phyloP scores from a whole-genome alignment of 139 green algal genomes.

The Penium margaritaceum region DNA sequence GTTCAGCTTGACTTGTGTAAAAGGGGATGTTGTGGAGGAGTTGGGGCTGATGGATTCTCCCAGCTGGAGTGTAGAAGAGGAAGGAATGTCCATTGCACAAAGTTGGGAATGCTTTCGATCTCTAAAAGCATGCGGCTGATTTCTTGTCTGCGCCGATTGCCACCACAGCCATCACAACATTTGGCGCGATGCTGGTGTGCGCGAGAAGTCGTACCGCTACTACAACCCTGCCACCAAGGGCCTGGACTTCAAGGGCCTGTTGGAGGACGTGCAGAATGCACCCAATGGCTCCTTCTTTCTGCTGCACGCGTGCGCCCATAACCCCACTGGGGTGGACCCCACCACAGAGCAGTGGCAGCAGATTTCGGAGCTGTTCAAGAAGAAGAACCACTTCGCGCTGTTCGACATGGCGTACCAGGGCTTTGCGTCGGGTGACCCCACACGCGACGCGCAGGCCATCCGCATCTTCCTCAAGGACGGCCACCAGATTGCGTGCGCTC shows the following conservation, averaged over 20 bases:
- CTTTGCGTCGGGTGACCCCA: conserved; percentile 80
- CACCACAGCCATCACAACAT: conserved; percentile 57
- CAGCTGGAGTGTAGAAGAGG: too few species aligned
- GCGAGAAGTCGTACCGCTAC: conserved; percentile 57
- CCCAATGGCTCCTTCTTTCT: conserved; percentile 68
- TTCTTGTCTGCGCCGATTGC: too few species aligned
- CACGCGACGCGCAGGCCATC: conserved; percentile 66
- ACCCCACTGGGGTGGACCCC: conserved; percentile 85
- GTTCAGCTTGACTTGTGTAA: too few species aligned
- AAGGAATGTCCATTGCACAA: too few species aligned
- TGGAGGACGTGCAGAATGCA: conserved; percentile 64
- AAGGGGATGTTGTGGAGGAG: too few species aligned
- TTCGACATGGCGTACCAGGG: conserved; percentile 89
- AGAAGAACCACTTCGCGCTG: conserved; percentile 71
- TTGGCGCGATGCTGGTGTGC: conserved; percentile 53
- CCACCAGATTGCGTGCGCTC: conserved; percentile 45
- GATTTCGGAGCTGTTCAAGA: conserved; percentile 60
- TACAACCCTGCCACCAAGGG: conserved; percentile 78
- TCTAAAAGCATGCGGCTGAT: too few species aligned
- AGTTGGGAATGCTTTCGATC: too few species aligned
- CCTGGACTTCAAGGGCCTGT: conserved; percentile 73
- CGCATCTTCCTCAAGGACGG: conserved; percentile 66
- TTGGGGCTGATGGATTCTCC: too few species aligned
- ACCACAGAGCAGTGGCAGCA: conserved; percentile 70
- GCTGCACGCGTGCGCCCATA: conserved; percentile 84